Evolutionary conservation across 108 stramenopile species (phyloP).

Genomic region (Cyclotella baltica): DNA sequence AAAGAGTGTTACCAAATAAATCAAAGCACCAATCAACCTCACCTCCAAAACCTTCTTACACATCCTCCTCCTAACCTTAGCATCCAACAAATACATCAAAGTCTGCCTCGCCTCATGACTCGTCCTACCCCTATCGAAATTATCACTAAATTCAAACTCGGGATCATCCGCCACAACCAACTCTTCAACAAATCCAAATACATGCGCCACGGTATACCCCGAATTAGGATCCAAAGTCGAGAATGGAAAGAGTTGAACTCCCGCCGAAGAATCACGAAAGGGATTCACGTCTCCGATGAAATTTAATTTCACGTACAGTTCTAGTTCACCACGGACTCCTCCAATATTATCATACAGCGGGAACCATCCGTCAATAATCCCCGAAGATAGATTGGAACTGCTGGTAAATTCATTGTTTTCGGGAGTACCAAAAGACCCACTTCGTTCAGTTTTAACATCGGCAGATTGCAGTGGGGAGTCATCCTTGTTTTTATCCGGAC

Average conservation of each 20-base stretch:
- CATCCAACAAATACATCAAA: slow-evolving; percentile 89
- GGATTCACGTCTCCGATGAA: slow-evolving; percentile 97
- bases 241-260: slow-evolving; percentile 94
- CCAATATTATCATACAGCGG: slow-evolving; percentile 94
- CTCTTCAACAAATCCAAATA: slow-evolving; percentile 98
- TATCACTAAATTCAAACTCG: slow-evolving; percentile 92
- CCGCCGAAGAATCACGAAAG: slow-evolving; percentile 94
- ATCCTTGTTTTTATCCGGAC: slow-evolving; percentile 30
- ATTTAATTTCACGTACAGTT: slow-evolving; percentile 87
- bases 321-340: slow-evolving; percentile 92
- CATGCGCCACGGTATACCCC: slow-evolving; percentile 76
- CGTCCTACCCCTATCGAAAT: slow-evolving; percentile 76
- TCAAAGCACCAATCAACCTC: slow-evolving; percentile 7
- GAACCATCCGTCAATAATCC: slow-evolving; percentile 93
- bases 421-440: slow-evolving; percentile 9
- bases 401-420: neutral
- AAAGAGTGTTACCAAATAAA: too few species aligned
- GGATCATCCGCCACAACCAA: slow-evolving; percentile 98
- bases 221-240: slow-evolving; percentile 85
- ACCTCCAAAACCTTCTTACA: slow-evolving; percentile 89
- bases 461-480: neutral
- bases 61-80: slow-evolving; percentile 89
- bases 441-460: slow-evolving; percentile 13
- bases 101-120: slow-evolving; percentile 94
- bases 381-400: slow-evolving; percentile 22